Percentiles rank a stretch among this genome's conserved stretches.
These are phyloP conservation scores for Chalciporus pseudorubinellus DNA, from an alignment of 768 basidiomycete genomes.

Conservation along the genomic window DNA sequence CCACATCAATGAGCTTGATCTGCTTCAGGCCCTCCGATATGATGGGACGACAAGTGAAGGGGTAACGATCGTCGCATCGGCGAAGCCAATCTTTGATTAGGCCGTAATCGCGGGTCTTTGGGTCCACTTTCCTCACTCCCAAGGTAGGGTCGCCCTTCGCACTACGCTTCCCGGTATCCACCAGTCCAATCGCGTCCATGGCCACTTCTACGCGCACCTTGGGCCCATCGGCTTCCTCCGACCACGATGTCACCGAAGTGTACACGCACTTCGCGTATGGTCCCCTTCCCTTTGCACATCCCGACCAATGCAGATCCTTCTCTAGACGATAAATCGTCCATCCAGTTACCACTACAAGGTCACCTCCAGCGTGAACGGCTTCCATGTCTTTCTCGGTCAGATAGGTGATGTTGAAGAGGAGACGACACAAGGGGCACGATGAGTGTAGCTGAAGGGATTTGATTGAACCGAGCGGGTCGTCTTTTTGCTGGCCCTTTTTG, in stretches of 20 bases:
- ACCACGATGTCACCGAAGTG: conserved; percentile 4
- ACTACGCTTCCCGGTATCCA: neutral
- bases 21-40: conserved; percentile 3
- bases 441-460: neutral
- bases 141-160: neutral
- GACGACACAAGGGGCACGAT: neutral
- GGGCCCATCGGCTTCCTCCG: neutral
- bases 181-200: conserved; percentile 7
- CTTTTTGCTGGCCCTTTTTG: neutral
- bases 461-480: neutral
- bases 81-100: conserved; percentile 9
- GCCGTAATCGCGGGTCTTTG: neutral
- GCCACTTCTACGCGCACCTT: neutral
- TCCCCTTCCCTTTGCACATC: neutral
- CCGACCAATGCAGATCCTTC: neutral
- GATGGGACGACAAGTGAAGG: conserved; percentile 2
- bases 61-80: conserved; percentile 8
- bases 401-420: neutral
- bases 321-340: neutral
- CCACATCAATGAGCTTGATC: conserved; percentile 11
- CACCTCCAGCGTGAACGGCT: neutral
- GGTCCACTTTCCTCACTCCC: conserved; percentile 8
- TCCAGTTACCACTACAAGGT: neutral
- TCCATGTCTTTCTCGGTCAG: neutral
- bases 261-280: neutral